Evolutionary conservation across 2,329 filamentous ascomycete genomes (phyloP).

Genomic region (Hymenoscyphus occultus): DNA sequence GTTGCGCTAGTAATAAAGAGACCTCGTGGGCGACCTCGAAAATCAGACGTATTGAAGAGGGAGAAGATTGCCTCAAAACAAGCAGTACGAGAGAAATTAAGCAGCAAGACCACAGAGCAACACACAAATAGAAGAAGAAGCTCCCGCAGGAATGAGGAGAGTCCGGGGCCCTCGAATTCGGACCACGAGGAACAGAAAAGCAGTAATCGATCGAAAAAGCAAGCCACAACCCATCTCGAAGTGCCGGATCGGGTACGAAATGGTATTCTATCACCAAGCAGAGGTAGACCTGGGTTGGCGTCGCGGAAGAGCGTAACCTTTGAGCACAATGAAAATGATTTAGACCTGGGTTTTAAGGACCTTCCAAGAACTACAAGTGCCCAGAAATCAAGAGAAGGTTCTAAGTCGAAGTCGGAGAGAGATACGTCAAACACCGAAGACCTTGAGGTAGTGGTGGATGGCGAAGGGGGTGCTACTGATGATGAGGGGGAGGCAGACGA

Average conservation of each 20-base stretch:
- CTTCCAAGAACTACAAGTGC: conserved; percentile 36
- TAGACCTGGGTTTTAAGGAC: conserved; percentile 50
- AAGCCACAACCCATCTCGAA: not conserved
- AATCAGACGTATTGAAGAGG: conserved; percentile 24
- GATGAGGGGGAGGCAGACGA: conserved; percentile 38
- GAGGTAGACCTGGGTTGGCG: conserved; percentile 36
- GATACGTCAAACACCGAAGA: conserved; percentile 3
- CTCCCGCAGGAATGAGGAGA: not conserved
- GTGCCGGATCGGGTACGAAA: conserved; percentile 39
- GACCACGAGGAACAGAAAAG: conserved; percentile 7
- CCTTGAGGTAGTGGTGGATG: conserved; percentile 3
- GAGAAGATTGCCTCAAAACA: conserved; percentile 23
- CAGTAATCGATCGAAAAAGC: not conserved
- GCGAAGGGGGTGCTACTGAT: not conserved
- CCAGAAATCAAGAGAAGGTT: conserved; percentile 14
- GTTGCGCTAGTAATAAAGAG: conserved; percentile 10
- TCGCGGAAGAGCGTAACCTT: conserved; percentile 56
- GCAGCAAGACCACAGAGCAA: conserved; percentile 8
- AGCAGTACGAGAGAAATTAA: conserved; percentile 21
- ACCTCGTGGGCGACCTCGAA: conserved; percentile 20
- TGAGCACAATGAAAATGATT: conserved; percentile 42
- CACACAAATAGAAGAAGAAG: not conserved
- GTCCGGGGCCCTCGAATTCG: not conserved
- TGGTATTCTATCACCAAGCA: conserved; percentile 55
- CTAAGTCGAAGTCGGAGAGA: conserved; percentile 6